Evolutionary conservation across 805 yeast species (phyloP).

Genomic region (Kuraishia hungarica): DNA sequence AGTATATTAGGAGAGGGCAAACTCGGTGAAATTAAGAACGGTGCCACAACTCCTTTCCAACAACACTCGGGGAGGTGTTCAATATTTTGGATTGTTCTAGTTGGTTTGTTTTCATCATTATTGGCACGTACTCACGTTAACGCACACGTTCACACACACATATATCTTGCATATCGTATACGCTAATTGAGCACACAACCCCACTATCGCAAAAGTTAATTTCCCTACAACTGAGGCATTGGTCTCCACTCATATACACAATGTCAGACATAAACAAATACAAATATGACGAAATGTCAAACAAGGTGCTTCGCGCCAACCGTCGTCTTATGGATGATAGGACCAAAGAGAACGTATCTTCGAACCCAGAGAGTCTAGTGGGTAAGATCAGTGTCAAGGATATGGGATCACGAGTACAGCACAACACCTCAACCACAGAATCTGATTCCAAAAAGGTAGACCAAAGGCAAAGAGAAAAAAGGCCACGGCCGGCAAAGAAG

Average conservation of each 20-base stretch:
- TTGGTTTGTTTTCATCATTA: background rate
- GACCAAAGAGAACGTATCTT: conserved; percentile 35
- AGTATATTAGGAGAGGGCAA: background rate
- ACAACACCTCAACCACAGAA: conserved; percentile 3
- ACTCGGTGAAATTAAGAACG: background rate
- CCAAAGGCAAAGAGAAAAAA: conserved; percentile 8
- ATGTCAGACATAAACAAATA: conserved; percentile 19
- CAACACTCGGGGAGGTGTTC: background rate
- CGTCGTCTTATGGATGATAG: conserved; percentile 36
- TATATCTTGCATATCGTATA: background rate
- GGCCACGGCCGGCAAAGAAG: conserved; percentile 11
- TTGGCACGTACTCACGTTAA: background rate
- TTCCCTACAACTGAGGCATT: too few species aligned
- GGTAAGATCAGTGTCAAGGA: conserved; percentile 63
- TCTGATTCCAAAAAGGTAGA: conserved; percentile 13
- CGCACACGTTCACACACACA: background rate
- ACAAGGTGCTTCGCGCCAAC: conserved; percentile 59
- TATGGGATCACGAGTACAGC: conserved; percentile 47
- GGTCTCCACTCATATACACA: background rate
- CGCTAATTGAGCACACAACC: background rate
- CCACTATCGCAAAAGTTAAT: background rate
- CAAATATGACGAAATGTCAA: conserved; percentile 69
- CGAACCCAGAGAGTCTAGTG: conserved; percentile 63
- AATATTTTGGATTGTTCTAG: too few species aligned
- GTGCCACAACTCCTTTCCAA: background rate